Base-by-base conservation (phyloP, 768 basidiomycete genomes). In the Hypholoma fasciculare region DNA sequence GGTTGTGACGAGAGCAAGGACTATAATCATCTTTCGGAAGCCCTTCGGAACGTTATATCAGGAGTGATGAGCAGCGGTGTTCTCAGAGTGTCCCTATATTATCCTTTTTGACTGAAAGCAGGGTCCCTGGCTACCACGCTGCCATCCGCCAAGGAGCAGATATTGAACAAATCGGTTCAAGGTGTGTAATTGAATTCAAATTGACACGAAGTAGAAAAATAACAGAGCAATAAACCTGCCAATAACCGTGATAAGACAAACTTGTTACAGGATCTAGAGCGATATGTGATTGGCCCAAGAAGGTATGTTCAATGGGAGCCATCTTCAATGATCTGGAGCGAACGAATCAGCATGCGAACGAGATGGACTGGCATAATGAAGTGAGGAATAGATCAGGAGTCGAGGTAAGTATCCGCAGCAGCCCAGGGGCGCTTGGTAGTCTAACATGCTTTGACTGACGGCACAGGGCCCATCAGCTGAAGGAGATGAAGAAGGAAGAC, bases 371-470 rank as follows among this genome's bases (percentile, higher is more conserved):
- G 30, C 30, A 34, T 34, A 34, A 34, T 34, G 48, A 38, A 46
- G 34, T 42, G 49, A 27, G 19, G 53, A 47, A 52, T 51, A 52
- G 58, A 63, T 69, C 64, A 68, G 67, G 51, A 73, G 73, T 75
- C 72, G 70, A 70, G 67, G 61, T 65, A 61, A 59, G 60, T 75
- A 57, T 80, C 78, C 76, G 65, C 78, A 76, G 64, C 69, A 73
- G 73, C 71, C 62, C 64, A 57, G 63, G 72, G 71, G 66, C 71
- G 67, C 68, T 80, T 67, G 76, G 78, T 73, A 80, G 78, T 79
- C 78, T 80, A 81, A 80, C 78, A 80, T 80, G 79, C 78, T 71
- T 76, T 73, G 74, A 76, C 72, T 70, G 58, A 56, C 56, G 76
- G 69, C 71, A 61, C 56, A 66, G 71, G 60, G 71, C 75, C 71